Base-by-base conservation (phyloP, 208 protist species). In the Trypanosoma conorhini region DNA sequence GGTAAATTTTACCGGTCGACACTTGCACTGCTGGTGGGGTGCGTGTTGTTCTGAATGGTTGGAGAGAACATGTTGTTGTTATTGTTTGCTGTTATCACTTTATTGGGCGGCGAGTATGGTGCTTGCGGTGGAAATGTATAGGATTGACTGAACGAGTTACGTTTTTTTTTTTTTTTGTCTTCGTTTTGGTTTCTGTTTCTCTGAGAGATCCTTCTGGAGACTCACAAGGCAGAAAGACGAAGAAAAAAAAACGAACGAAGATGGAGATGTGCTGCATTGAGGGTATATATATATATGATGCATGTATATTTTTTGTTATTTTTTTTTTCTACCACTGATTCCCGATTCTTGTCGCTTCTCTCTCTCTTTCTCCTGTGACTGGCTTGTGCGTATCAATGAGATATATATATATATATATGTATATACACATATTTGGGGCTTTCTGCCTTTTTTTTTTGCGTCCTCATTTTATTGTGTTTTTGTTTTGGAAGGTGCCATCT, bases 371-470 rank as follows among this genome's bases (percentile, higher is more conserved):
- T n/a, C n/a, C n/a, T n/a, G n/a, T n/a, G n/a, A n/a, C n/a, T n/a
- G n/a, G n/a, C n/a, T n/a, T n/a, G n/a, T n/a, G n/a, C n/a, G n/a
- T n/a, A n/a, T n/a, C 42, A 30, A 61, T 42, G 33, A 61, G 22
- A 61, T 35, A 61, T 24, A 61, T 61, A 61, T 61, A 5, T 1
- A 24, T 61, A 33, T 44, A 26, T 44, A 65, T 19, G 54, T n/a
- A 26, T 22, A 5, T 3, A 59, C 56, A 7, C n/a, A 28, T 68
- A 40, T 56, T 9, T 70, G 9, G 21, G 44, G n/a, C 26, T 52
- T 70, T 61, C 24, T 59, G 38, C 40, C 52, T 55, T 30, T 24
- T 69, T 69, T 57, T 42, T 42, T 12, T 54, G 30, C 57, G 21
- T 57, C 42, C 38, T 42, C 42, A 21, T 55, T 22, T 56, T n/a